Evolutionary conservation across 257 asterid genomes (phyloP), one percentile per base, ranked within the genome.

Genomic region (Buddleja alternifolia): DNA sequence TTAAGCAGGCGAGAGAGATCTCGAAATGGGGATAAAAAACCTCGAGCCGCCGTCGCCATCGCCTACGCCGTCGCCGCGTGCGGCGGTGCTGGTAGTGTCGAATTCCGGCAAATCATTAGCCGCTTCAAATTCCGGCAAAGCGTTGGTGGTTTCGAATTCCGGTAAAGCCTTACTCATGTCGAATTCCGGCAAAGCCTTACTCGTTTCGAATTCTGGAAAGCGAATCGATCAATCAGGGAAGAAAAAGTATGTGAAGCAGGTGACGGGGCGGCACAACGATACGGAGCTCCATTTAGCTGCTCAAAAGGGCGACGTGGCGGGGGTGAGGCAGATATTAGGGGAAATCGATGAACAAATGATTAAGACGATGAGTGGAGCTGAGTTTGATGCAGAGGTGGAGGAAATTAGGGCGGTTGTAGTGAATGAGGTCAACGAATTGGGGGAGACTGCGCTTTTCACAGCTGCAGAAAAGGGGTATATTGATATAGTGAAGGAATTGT

Each of bases 271-370:
- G 77, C 93, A 88, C 86, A 89, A 91, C 4, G 97, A 91, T 36
- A 91, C 97, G 19, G 97, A 86, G 79, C 85, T 91, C 54, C 97
- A 91, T 76, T 76, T 91, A 66, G 97, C 97, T 0, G 91, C 97
- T 3, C 93, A 91, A 71, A 82, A 84, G 41, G 95, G 97, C 1
- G 97, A 89, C 21, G 82, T 82, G 64, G 82, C 66, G 12, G 91
- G 88, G 6, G 95, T 89, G 82, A 79, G 80, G 75, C 82, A 75
- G 75, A 85, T 91, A 65, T 55, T 91, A 21, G 90, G 75, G 61
- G 97, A 89, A 69, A 89, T 85, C 23, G 80, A 87, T 61, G 91
- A 74, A 69, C 95, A 87, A 40, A 85, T 87, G 88, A 59, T 84
- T 50, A 75, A 72, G 65, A 84, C 93, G 4, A 50, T 68, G 77